phyloP scores from a whole-genome alignment of 176 grass and related monocot genomes.

The Carex littledalei region DNA sequence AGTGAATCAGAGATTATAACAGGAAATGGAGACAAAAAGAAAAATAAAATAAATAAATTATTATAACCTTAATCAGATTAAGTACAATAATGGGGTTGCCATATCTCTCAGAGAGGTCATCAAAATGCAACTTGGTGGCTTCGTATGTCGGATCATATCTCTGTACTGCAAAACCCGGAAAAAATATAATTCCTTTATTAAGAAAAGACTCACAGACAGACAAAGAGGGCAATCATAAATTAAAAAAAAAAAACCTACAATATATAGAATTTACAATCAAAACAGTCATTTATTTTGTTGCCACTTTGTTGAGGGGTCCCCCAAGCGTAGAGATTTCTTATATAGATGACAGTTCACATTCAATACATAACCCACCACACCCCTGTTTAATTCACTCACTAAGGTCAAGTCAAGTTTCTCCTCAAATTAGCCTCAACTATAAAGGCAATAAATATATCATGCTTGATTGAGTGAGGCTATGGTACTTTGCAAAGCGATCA shows the following conservation, averaged over 20 bases:
- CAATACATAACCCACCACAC: not conserved
- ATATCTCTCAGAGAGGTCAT: conserved; percentile 80
- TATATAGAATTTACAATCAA: not conserved
- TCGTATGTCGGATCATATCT: conserved; percentile 99
- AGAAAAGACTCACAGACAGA: not conserved
- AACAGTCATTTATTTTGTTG: not conserved
- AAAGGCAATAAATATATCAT: not conserved
- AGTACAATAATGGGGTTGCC: conserved; percentile 97
- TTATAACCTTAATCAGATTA: conserved; percentile 85
- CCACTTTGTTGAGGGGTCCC: not conserved
- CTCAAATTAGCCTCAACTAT: not conserved
- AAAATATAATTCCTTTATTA: not conserved
- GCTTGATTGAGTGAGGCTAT: not conserved
- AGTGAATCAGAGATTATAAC: conserved; percentile 12
- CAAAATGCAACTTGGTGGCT: conserved; percentile 94
- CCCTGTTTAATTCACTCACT: not conserved
- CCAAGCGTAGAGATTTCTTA: not conserved
- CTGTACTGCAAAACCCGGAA: conserved; percentile 53
- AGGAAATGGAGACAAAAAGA: conserved; percentile 16
- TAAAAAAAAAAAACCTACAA: not conserved
- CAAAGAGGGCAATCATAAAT: not conserved
- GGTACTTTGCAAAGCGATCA: too few relatives aligned
- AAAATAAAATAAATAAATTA: not conserved
- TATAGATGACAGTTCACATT: not conserved
- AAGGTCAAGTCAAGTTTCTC: not conserved